These are phyloP conservation scores for Noccaea caerulescens DNA, from an alignment of 345 rosid species.

Conservation along the genomic window DNA sequence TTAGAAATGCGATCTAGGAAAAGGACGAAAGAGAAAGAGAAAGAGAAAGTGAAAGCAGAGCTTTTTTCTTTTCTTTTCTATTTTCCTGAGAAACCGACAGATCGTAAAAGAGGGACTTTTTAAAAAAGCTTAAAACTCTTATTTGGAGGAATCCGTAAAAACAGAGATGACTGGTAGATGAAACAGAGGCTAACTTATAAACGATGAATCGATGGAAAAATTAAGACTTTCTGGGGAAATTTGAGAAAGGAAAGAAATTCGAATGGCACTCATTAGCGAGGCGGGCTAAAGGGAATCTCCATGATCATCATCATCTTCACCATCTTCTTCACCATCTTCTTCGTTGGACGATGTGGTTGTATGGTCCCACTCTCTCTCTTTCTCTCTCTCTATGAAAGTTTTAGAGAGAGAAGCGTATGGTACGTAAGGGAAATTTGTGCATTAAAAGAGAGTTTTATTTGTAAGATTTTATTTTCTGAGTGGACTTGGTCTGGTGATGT, in stretches of 20 bases:
- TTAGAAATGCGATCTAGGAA: conserved; percentile 32
- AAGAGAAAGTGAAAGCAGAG: conserved; percentile 15
- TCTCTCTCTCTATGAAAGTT: conserved; percentile 20
- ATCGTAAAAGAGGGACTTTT: conserved; percentile 1
- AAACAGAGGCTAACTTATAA: background rate
- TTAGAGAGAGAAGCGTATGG: conserved; percentile 11
- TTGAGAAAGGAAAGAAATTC: background rate
- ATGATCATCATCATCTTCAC: conserved; percentile 30
- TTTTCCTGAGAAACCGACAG: conserved; percentile 35
- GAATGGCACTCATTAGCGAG: background rate
- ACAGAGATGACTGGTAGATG: conserved; percentile 7
- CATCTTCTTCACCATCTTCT: conserved; percentile 11
- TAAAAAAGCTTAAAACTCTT: background rate
- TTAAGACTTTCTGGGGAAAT: background rate
- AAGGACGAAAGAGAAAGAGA: background rate
- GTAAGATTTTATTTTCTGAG: conserved; percentile 14
- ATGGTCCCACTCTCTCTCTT: conserved; percentile 28
- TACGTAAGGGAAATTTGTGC: conserved; percentile 2
- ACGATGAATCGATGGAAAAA: background rate
- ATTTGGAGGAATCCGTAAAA: conserved; percentile 10
- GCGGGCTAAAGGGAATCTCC: background rate
- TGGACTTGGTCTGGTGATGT: conserved; percentile 19
- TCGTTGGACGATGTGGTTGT: conserved; percentile 28
- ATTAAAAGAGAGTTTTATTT: background rate
- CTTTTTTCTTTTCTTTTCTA: background rate